These are phyloP conservation scores for Trifolium pratense DNA, from an alignment of 306 rosid genomes.

Conservation along the genomic window DNA sequence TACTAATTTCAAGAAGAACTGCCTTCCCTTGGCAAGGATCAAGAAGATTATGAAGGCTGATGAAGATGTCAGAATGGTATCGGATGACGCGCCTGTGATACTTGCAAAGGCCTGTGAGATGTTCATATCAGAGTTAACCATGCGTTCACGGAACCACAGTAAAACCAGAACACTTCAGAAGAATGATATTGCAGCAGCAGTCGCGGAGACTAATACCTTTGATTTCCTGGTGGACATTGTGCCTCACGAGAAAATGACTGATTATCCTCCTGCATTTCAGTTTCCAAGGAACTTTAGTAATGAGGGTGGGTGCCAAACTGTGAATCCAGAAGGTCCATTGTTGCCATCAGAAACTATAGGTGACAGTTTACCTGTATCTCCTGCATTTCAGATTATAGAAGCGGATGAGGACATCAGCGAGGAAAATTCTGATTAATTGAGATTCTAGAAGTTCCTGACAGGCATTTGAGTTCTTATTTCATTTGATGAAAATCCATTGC, in stretches of 20 bases:
- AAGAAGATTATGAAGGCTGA: slow-evolving; percentile 68
- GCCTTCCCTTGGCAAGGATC: slow-evolving; percentile 63
- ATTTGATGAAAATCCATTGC: background rate
- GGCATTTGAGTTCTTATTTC: background rate
- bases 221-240: slow-evolving; percentile 60
- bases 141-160: slow-evolving; percentile 63
- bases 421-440: background rate
- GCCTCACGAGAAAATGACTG: slow-evolving; percentile 60
- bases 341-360: slow-evolving; percentile 43
- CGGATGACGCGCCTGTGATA: slow-evolving; percentile 60
- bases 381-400: slow-evolving; percentile 42
- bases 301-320: slow-evolving; percentile 34
- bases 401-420: background rate
- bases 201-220: slow-evolving; percentile 57
- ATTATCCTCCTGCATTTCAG: slow-evolving; percentile 46
- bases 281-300: slow-evolving; percentile 3
- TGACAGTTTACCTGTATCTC: slow-evolving; percentile 27
- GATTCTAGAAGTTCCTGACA: background rate
- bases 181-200: slow-evolving; percentile 60
- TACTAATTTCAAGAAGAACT: slow-evolving; percentile 60
- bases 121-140: slow-evolving; percentile 59
- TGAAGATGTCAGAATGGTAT: slow-evolving; percentile 60
- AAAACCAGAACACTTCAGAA: slow-evolving; percentile 61
- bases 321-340: slow-evolving; percentile 26
- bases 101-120: slow-evolving; percentile 65